Conservation (phyloP, 108 stramenopile species). For the Nitzschia inconspicua region DNA sequence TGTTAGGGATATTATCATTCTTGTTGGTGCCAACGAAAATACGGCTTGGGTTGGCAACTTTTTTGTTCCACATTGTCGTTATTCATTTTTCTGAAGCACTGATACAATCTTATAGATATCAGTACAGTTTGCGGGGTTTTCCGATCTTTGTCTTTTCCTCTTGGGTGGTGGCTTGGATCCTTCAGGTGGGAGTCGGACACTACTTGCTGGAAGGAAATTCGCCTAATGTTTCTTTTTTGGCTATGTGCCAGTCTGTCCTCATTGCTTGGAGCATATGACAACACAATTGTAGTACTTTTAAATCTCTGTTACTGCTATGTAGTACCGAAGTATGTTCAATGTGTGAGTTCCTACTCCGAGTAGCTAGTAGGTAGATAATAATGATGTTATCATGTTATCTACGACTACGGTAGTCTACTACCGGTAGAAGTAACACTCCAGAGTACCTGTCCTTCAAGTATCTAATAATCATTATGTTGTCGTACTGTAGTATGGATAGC, state of each 20-base stretch:
- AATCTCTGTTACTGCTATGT: too few relatives aligned
- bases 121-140: neutral
- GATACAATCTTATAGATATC: neutral
- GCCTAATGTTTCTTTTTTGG: conserved; percentile 16
- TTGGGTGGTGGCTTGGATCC: conserved; percentile 15
- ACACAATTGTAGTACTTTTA: too few relatives aligned
- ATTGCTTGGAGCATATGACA: conserved; percentile 25
- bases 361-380: too few relatives aligned
- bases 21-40: neutral
- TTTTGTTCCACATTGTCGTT: conserved; percentile 15
- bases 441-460: too few relatives aligned
- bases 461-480: too few relatives aligned
- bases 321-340: too few relatives aligned
- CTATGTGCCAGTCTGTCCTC: conserved; percentile 18
- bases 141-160: neutral
- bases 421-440: too few relatives aligned
- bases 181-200: conserved; percentile 25
- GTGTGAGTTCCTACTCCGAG: too few relatives aligned
- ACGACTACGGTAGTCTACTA: too few relatives aligned
- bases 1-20: neutral
- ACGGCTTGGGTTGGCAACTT: neutral
- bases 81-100: neutral
- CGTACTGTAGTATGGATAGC: too few relatives aligned
- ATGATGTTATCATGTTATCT: too few relatives aligned
- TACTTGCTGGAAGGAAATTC: conserved; percentile 18